Evolutionary conservation across 441 rosid genomes (phyloP).

Genomic region (Omphalea diandra): DNA sequence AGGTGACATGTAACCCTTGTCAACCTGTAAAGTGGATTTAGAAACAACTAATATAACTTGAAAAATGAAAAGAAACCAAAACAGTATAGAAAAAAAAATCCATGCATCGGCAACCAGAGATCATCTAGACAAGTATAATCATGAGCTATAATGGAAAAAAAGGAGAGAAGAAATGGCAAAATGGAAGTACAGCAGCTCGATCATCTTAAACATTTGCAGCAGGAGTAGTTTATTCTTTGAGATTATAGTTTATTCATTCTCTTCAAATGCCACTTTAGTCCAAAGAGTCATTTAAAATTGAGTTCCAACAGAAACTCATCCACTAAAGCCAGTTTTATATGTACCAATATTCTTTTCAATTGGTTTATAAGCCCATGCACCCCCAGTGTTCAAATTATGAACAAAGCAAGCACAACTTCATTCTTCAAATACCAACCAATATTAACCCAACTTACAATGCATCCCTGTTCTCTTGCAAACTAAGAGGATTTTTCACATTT

Average conservation of each 20-base stretch:
- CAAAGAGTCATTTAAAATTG: neutral
- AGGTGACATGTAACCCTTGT: conserved; percentile 86
- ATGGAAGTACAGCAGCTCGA: conserved; percentile 4
- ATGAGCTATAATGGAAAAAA: neutral
- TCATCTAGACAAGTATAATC: neutral
- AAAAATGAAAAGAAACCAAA: neutral
- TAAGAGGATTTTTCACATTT: neutral
- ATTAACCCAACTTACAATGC: neutral
- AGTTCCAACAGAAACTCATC: neutral
- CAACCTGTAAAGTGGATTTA: conserved; percentile 46
- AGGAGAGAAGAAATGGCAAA: neutral
- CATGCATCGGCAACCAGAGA: conserved; percentile 1
- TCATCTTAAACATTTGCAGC: neutral
- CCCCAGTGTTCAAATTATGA: neutral
- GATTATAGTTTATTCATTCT: conserved; percentile 7
- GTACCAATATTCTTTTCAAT: neutral
- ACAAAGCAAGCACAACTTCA: neutral
- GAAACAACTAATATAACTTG: conserved; percentile 10
- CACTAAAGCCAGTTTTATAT: neutral
- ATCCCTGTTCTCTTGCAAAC: neutral
- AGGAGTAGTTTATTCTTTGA: neutral
- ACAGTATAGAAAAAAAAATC: neutral
- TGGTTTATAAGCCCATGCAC: neutral
- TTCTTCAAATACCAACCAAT: neutral
- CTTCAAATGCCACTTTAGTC: neutral